phyloP scores from a whole-genome alignment of 345 rosid genomes.

The Syzygium grande region DNA sequence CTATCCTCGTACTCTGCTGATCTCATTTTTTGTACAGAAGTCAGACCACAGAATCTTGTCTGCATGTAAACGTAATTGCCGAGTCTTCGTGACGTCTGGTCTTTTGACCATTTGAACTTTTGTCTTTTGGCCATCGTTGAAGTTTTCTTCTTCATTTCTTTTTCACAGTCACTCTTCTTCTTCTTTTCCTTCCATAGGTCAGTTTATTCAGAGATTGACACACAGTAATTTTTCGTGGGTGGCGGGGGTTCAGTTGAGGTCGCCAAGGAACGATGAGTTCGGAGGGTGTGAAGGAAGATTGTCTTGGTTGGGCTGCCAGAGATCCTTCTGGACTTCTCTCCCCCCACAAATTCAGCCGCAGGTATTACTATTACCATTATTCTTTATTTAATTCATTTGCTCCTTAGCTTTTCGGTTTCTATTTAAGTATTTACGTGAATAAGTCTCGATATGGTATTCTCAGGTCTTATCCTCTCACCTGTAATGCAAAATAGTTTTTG shows the following conservation, averaged over 20 bases:
- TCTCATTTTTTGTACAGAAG: not conserved
- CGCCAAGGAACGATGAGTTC: slow-evolving; percentile 23
- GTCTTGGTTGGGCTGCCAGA: slow-evolving; percentile 70
- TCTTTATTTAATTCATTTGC: not conserved
- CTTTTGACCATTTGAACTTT: not conserved
- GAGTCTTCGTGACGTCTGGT: not conserved
- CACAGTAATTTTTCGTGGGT: not conserved
- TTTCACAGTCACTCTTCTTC: not conserved
- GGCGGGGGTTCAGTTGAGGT: not conserved
- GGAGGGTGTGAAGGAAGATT: slow-evolving; percentile 19
- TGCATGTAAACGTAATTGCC: not conserved
- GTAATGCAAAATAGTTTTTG: not conserved
- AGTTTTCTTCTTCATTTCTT: not conserved
- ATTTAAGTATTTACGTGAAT: not conserved
- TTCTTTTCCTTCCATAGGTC: not conserved
- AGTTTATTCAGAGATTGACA: not conserved
- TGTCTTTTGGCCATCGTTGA: not conserved
- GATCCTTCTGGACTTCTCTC: slow-evolving; percentile 68
- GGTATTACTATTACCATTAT: slow-evolving; percentile 18
- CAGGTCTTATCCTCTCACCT: not conserved
- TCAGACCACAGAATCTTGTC: not conserved
- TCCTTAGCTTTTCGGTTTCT: not conserved
- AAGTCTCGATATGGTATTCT: not conserved
- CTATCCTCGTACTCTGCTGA: not conserved
- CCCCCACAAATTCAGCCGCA: slow-evolving; percentile 59